A percentile compares a stretch with the other conserved stretches of the same genome.
Conservation (phyloP, 1,139 yeast genomes). For the Pichia sp. region DNA sequence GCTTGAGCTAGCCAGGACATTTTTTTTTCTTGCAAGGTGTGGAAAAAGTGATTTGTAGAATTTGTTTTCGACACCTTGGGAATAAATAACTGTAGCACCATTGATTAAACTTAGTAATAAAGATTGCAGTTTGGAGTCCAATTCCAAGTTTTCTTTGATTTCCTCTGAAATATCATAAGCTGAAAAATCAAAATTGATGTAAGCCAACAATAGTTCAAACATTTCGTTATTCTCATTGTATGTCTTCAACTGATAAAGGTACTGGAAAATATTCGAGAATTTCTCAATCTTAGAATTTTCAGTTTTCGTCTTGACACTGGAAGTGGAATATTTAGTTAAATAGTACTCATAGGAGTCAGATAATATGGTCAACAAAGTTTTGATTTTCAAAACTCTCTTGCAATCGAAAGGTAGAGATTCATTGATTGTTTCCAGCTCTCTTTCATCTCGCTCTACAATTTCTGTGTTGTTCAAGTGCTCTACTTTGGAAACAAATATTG, state of each 20-base stretch:
- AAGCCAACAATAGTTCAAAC: conserved; percentile 40
- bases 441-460: conserved; percentile 36
- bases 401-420: conserved; percentile 33
- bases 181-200: conserved; percentile 42
- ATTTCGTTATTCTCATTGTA: conserved; percentile 26
- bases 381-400: conserved; percentile 37
- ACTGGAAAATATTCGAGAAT: conserved; percentile 25
- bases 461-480: conserved; percentile 36
- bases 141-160: conserved; percentile 25
- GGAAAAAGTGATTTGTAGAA: conserved; percentile 21
- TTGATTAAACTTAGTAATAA: conserved; percentile 30
- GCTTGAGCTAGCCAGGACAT: background rate
- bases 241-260: conserved; percentile 28
- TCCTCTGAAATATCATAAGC: conserved; percentile 28
- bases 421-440: conserved; percentile 31
- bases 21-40: background rate
- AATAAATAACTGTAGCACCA: conserved; percentile 30
- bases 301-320: conserved; percentile 13
- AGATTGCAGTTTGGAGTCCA: conserved; percentile 23
- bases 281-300: conserved; percentile 21
- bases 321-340: conserved; percentile 20
- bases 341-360: conserved; percentile 33
- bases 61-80: conserved; percentile 19
- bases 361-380: conserved; percentile 37
- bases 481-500: conserved; percentile 41